Evolutionary conservation across 345 rosid species (phyloP).

Genomic region (Gossypium anomalum): DNA sequence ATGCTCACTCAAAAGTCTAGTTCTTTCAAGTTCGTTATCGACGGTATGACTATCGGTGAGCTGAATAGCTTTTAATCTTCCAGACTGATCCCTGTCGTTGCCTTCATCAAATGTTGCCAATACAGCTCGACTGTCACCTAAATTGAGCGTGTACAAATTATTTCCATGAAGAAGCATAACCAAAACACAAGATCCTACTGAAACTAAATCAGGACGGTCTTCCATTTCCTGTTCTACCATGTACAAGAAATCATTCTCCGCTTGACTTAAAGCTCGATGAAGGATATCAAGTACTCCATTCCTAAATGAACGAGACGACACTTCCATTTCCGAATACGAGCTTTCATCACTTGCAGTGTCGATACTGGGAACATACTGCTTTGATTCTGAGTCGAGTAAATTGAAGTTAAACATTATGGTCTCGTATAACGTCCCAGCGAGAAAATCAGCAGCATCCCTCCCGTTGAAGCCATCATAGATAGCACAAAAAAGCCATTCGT

Average conservation of each 20-base stretch:
- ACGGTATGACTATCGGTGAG: constrained; percentile 83
- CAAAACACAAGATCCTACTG: constrained; percentile 88
- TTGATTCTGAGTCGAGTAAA: constrained; percentile 52
- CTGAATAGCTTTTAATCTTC: constrained; percentile 68
- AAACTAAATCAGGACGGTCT: constrained; percentile 91
- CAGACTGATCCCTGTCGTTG: constrained; percentile 21
- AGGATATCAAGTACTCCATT: constrained; percentile 70
- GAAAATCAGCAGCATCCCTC: constrained; percentile 97
- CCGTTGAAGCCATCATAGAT: constrained; percentile 95
- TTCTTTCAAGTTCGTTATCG: constrained; percentile 72
- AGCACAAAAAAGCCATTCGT: constrained; percentile 86
- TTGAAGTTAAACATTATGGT: constrained; percentile 51
- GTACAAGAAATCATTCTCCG: constrained; percentile 74
- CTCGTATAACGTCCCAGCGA: constrained; percentile 88
- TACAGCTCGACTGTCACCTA: constrained; percentile 95
- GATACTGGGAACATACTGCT: constrained; percentile 29
- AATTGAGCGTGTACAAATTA: constrained; percentile 65
- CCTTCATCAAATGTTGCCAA: constrained; percentile 59
- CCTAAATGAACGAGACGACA: constrained; percentile 45
- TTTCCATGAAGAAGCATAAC: constrained; percentile 75
- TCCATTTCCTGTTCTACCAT: constrained; percentile 99
- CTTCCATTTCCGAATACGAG: constrained; percentile 20
- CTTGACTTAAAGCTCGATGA: constrained; percentile 67
- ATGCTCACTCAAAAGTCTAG: constrained; percentile 60
- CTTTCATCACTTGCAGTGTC: constrained; percentile 5